phyloP scores from a whole-genome alignment of 306 rosid genomes.

The Quercus gilva region DNA sequence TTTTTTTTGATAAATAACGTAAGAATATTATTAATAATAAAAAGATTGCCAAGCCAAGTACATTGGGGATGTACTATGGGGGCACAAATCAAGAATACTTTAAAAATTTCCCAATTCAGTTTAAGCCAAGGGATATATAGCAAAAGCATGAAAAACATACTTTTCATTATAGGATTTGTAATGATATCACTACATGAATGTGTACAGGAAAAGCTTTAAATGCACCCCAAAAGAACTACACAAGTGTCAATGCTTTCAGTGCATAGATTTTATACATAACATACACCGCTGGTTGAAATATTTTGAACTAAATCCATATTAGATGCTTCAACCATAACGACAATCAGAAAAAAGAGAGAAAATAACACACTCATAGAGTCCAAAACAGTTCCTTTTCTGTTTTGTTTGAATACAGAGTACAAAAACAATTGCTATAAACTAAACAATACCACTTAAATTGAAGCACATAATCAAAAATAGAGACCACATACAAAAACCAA shows the following conservation, averaged over 20 bases:
- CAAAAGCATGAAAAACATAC: not conserved
- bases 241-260: not conserved
- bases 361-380: not conserved
- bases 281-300: not conserved
- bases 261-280: not conserved
- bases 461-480: slow-evolving; percentile 10
- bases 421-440: not conserved
- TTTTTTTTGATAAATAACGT: too few species aligned
- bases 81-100: not conserved
- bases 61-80: too few species aligned
- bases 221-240: not conserved
- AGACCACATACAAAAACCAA: slow-evolving; percentile 8
- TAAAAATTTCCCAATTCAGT: slow-evolving; percentile 3
- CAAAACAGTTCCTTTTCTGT: not conserved
- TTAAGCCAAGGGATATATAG: not conserved
- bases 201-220: not conserved
- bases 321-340: not conserved
- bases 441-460: slow-evolving; percentile 4
- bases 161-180: not conserved
- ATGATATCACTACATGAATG: not conserved
- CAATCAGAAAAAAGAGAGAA: not conserved
- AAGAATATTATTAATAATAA: too few species aligned
- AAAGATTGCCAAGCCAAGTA: too few species aligned
- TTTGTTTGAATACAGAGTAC: not conserved
- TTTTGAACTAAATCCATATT: not conserved